Conservation (phyloP, 305 asterid genomes). For the Rubia peregrina region DNA sequence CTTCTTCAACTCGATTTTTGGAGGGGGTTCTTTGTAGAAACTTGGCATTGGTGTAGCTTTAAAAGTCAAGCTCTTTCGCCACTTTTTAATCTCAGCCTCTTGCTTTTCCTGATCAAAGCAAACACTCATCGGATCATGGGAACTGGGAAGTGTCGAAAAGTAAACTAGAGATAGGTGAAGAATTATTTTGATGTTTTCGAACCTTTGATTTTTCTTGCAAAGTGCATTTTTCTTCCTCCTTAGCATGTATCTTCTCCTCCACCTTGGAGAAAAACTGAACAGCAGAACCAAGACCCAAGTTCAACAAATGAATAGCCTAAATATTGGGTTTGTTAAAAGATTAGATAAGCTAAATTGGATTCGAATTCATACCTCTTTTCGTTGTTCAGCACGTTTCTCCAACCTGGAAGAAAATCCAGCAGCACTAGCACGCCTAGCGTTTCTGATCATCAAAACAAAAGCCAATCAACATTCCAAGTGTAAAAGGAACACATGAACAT, state of each 20-base stretch:
- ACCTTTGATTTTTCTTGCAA: conserved; percentile 91
- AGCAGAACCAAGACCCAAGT: conserved; percentile 9
- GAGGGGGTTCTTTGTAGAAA: conserved; percentile 92
- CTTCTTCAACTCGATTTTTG: conserved; percentile 77
- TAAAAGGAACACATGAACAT: background rate
- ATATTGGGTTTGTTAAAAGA: background rate
- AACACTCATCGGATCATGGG: background rate
- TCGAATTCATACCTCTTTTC: conserved; percentile 57
- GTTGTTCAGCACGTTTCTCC: conserved; percentile 83
- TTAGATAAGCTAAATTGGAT: background rate
- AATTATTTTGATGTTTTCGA: background rate
- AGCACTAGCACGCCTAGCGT: conserved; percentile 39
- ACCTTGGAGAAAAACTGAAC: conserved; percentile 72
- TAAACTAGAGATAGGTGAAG: background rate
- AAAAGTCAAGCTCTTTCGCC: conserved; percentile 75
- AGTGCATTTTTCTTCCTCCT: conserved; percentile 57
- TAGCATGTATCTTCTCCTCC: conserved; percentile 83
- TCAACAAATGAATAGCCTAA: conserved; percentile 5
- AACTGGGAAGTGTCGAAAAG: background rate
- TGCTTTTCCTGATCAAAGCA: conserved; percentile 51
- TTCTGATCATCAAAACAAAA: conserved; percentile 31
- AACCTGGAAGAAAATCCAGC: conserved; percentile 63
- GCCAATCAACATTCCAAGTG: conserved; percentile 2
- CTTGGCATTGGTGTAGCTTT: conserved; percentile 94
- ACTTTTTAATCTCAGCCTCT: conserved; percentile 80